A percentile compares a stretch with the other conserved stretches of the same genome.
Evolutionary conservation across 2,329 filamentous ascomycete species (phyloP).

Genomic region (Ophiostoma australiae): DNA sequence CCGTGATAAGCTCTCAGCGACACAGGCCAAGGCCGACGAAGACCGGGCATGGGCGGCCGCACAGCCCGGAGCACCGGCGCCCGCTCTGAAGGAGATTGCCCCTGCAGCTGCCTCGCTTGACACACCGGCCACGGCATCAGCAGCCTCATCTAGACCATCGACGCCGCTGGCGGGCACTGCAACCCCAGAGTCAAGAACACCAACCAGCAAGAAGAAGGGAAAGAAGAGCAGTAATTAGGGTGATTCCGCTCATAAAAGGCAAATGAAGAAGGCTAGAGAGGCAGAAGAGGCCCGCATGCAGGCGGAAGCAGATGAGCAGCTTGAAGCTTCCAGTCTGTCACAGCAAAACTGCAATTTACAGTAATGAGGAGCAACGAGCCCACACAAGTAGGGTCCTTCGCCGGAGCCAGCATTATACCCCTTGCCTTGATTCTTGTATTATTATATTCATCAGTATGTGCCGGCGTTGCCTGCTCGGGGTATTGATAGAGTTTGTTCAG

Average conservation of each 20-base stretch:
- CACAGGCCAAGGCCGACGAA: constrained; percentile 74
- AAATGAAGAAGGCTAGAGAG: neutral
- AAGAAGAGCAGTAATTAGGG: constrained; percentile 60
- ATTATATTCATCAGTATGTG: constrained; percentile 4
- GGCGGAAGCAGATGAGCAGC: neutral
- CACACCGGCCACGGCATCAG: neutral
- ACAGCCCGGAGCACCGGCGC: neutral
- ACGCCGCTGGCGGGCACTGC: neutral
- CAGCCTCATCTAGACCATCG: neutral
- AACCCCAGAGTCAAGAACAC: constrained; percentile 25
- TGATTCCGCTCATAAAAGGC: neutral
- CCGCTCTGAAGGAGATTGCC: neutral
- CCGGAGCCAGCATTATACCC: constrained; percentile 9
- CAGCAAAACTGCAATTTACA: neutral
- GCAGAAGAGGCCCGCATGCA: neutral
- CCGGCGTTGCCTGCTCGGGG: neutral
- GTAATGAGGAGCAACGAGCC: neutral
- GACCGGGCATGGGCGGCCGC: constrained; percentile 13
- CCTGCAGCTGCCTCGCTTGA: constrained; percentile 12
- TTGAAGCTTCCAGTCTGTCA: neutral
- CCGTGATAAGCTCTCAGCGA: constrained; percentile 65
- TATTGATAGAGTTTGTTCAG: neutral
- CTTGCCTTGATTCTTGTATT: constrained; percentile 10
- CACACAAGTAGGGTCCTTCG: neutral
- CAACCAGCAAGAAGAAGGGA: constrained; percentile 49